Conservation (phyloP, 2,329 filamentous ascomycete genomes). For the Diaporthe amygdali region DNA sequence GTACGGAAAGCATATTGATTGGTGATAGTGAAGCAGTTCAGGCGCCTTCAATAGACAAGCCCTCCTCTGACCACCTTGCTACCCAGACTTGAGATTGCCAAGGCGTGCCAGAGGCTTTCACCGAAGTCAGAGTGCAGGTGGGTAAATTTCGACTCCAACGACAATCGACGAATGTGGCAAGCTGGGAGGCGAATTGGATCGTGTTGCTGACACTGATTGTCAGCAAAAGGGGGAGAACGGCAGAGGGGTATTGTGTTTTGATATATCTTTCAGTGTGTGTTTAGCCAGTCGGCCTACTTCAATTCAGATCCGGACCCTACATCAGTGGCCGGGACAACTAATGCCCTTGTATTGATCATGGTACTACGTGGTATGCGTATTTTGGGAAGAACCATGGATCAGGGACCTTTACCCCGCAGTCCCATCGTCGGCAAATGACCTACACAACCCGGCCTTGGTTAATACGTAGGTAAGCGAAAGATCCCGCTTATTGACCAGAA, state of each 20-base stretch:
- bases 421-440: background rate
- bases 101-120: background rate
- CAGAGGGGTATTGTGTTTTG: background rate
- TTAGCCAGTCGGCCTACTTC: background rate
- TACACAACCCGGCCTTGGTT: background rate
- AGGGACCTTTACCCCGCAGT: constrained; percentile 2
- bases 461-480: background rate
- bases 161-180: background rate
- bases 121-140: background rate
- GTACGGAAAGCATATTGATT: constrained; percentile 15
- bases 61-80: background rate
- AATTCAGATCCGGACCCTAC: background rate
- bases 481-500: background rate
- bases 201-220: background rate
- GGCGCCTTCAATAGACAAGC: background rate
- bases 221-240: background rate
- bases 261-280: background rate
- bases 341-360: background rate
- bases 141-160: background rate
- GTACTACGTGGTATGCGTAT: background rate
- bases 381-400: background rate
- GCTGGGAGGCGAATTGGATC: background rate
- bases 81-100: background rate
- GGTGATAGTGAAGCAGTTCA: background rate
- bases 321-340: background rate